These are phyloP conservation scores for Artemisia argyi DNA, from an alignment of 129 eudicot genomes.

Conservation along the genomic window DNA sequence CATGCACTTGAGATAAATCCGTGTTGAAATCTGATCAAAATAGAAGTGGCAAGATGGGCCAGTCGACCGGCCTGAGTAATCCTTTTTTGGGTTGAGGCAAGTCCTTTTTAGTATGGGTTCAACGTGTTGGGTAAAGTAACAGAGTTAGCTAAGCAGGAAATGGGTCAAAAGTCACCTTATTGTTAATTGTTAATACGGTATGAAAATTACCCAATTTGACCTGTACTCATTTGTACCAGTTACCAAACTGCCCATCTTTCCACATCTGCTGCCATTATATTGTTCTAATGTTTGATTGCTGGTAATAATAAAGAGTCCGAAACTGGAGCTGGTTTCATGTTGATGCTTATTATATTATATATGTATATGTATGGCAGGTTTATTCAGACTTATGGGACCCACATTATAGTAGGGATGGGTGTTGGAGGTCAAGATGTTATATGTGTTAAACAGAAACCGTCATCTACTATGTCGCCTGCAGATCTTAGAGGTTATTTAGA, in stretches of 20 bases:
- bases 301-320: not conserved
- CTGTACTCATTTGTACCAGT: not conserved
- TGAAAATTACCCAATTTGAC: not conserved
- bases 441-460: constrained; percentile 77
- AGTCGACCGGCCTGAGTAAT: not conserved
- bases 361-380: constrained; percentile 57
- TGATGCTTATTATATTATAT: constrained; percentile 10
- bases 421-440: constrained; percentile 96
- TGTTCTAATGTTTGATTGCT: not conserved
- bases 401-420: constrained; percentile 83
- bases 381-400: constrained; percentile 93
- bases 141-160: not conserved
- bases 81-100: not conserved
- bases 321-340: not conserved
- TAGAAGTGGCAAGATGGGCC: not conserved
- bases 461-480: constrained; percentile 75
- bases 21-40: not conserved
- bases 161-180: not conserved
- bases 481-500: constrained; percentile 86
- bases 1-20: not conserved
- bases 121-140: not conserved
- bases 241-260: not conserved
- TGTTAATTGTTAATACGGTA: no score
- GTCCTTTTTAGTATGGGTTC: no score
- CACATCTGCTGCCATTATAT: not conserved